phyloP scores from a whole-genome alignment of 768 basidiomycete species.

The Boletus insuetus region DNA sequence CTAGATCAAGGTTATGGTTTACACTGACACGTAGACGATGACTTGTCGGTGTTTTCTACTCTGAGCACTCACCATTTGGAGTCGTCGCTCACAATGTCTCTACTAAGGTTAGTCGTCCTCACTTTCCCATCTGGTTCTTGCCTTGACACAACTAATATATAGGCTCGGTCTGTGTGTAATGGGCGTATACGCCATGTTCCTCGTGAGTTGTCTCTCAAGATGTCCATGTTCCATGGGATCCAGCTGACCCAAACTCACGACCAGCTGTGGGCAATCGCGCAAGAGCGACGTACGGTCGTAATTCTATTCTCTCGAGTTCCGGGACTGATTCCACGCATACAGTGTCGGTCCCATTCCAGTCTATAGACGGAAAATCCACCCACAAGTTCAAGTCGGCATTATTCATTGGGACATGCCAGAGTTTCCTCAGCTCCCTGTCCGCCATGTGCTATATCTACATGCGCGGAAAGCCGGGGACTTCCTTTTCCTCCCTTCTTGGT shows the following conservation, averaged over 20 bases:
- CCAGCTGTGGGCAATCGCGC: slow-evolving; percentile 88
- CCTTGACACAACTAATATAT: not conserved
- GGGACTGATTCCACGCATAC: not conserved
- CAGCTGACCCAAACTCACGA: slow-evolving; percentile 4
- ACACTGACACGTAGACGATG: not conserved
- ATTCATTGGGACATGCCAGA: slow-evolving; percentile 84
- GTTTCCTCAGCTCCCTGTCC: slow-evolving; percentile 70
- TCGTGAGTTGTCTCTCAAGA: slow-evolving; percentile 47
- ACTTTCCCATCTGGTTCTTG: not conserved
- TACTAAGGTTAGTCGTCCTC: slow-evolving; percentile 22
- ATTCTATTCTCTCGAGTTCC: not conserved
- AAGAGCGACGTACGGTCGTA: slow-evolving; percentile 75
- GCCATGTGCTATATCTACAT: slow-evolving; percentile 74
- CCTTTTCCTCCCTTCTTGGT: slow-evolving; percentile 58
- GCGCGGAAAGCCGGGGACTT: slow-evolving; percentile 52
- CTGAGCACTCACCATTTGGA: not conserved
- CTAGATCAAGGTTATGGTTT: not conserved
- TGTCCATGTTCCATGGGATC: not conserved
- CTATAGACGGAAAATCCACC: slow-evolving; percentile 56
- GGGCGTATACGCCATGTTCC: slow-evolving; percentile 92
- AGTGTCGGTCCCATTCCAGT: slow-evolving; percentile 86
- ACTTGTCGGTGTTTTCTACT: not conserved
- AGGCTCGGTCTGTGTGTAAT: slow-evolving; percentile 74
- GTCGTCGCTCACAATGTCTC: slow-evolving; percentile 12
- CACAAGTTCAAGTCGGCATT: slow-evolving; percentile 84